phyloP scores from a whole-genome alignment of 306 rosid genomes.

The Chamaecrista fasciculata region DNA sequence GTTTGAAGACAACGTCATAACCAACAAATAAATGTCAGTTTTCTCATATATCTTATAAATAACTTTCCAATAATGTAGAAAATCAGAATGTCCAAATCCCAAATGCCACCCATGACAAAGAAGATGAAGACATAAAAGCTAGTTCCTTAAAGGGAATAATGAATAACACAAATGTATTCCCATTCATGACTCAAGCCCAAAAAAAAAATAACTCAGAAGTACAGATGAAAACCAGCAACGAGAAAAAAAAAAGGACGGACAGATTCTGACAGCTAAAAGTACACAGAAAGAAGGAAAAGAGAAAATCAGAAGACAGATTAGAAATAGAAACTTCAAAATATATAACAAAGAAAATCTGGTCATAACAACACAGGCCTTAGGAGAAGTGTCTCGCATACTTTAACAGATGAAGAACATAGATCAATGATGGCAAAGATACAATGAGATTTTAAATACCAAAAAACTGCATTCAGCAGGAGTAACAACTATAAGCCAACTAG shows the following conservation, averaged over 20 bases:
- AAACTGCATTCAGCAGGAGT: not conserved
- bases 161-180: not conserved
- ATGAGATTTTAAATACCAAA: not conserved
- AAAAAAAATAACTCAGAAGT: not conserved
- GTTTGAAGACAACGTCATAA: not conserved
- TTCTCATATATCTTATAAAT: not conserved
- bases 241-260: not conserved
- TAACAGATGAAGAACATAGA: not conserved
- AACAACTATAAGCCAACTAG: conserved; percentile 25
- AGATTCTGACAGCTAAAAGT: not conserved
- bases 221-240: not conserved
- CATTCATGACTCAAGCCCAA: not conserved
- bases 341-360: not conserved
- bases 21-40: not conserved
- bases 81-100: not conserved
- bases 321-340: not conserved
- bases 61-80: not conserved
- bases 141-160: not conserved
- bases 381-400: not conserved
- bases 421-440: not conserved
- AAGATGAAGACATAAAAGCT: not conserved
- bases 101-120: not conserved
- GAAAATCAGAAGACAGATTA: not conserved
- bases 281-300: not conserved
- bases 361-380: not conserved